Evolutionary conservation across 2,329 filamentous ascomycete genomes (phyloP), one percentile per base, ranked within the genome.

Genomic region (Amylocarpus encephaloides): DNA sequence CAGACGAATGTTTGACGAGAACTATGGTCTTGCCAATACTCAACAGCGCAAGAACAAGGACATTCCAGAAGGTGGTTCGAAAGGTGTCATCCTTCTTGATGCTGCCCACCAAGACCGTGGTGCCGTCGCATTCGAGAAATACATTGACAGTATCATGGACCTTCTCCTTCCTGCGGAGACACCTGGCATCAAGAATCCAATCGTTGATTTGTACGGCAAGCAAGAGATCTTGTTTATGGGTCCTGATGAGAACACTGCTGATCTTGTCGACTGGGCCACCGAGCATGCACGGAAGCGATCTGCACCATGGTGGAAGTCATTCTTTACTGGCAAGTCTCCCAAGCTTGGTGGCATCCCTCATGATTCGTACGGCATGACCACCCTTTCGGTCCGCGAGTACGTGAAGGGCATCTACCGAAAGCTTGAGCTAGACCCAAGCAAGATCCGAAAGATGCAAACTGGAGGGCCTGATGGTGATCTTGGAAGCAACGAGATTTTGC

Each of bases 1-100:
- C 34, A 86, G 93, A 52, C 95, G 90, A 51, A 78, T 98, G 56
- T 98, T 98, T 63, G 93, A 98, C 62, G 93, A 98, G 74, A 98
- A 98, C 72, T 98, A 98, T 72, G 94, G 93, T 57, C 80, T 98
- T 54, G 92, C 93, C 58, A 97, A 94, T 71, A 98, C 93, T 0
- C 93, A 98, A 71, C 93, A 98, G 73, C 88, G 93, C 66, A 98
- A 98, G 80, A 98, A 98, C 79, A 98, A 98, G 76, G 93, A 98
- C 64, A 98, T 98, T 46, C 93, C 93, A 2, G 93, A 98, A 73
- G 93, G 93, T 57, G 93, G 93, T 49, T 95, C 92, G 63, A 98
- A 98, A 75, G 93, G 93, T 73, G 93, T 98, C 51, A 92, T 98
- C 53, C 79, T 98, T 42, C 82, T 98, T 36, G 92, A 98, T 68